A percentile compares a stretch with the other conserved stretches of the same genome.
Evolutionary conservation across 768 basidiomycete species (phyloP).

Genomic region (Tricholoma hemisulphureum): DNA sequence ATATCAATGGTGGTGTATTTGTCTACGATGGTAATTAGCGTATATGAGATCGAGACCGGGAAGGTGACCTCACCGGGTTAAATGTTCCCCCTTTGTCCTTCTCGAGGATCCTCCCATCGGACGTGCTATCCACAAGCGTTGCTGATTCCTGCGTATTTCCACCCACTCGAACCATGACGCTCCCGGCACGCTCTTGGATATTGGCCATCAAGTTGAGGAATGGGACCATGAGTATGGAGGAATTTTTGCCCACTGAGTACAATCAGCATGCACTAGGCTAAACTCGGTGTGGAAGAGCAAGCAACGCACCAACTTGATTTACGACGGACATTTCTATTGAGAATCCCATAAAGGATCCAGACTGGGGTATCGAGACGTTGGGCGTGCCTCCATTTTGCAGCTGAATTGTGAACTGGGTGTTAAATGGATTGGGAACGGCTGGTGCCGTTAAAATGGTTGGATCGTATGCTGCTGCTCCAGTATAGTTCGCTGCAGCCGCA

Average conservation of each 20-base stretch:
- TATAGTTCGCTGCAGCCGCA: conserved; percentile 42
- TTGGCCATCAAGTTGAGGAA: conserved; percentile 80
- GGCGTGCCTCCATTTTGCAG: conserved; percentile 35
- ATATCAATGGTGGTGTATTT: conserved; percentile 65
- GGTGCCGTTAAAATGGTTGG: conserved; percentile 49
- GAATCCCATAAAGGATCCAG: conserved; percentile 50
- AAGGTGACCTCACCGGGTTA: conserved; percentile 15
- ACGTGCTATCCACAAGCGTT: conserved; percentile 45
- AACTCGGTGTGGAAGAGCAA: neutral
- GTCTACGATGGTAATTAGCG: conserved; percentile 39
- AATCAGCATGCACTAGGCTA: neutral
- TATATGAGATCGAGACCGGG: neutral
- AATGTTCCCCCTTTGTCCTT: conserved; percentile 19
- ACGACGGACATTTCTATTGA: conserved; percentile 64
- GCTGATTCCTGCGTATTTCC: conserved; percentile 80
- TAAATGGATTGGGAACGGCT: conserved; percentile 44
- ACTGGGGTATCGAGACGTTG: conserved; percentile 36
- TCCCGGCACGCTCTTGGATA: conserved; percentile 62
- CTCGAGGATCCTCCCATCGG: conserved; percentile 36
- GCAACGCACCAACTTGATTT: conserved; percentile 50
- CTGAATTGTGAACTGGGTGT: conserved; percentile 45
- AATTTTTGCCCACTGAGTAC: conserved; percentile 8
- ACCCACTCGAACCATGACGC: conserved; percentile 66
- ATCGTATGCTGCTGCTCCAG: conserved; percentile 53
- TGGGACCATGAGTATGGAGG: conserved; percentile 37